A percentile compares a stretch with the other conserved stretches of the same genome.
phyloP scores from a whole-genome alignment of 2,329 filamentous ascomycete genomes.

The Apiospora phragmitis region DNA sequence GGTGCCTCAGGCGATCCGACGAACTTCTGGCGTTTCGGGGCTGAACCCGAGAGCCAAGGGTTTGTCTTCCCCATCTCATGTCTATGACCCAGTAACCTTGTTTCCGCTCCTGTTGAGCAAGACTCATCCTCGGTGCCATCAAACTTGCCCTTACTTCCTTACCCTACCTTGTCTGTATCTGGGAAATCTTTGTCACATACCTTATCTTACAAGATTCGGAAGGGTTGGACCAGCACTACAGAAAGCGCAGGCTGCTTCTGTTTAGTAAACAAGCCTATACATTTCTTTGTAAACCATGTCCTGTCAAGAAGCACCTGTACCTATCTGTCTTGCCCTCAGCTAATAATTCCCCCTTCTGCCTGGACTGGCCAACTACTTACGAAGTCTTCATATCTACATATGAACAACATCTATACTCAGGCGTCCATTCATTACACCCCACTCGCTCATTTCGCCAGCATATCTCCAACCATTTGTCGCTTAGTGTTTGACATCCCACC shows the following conservation, averaged over 20 bases:
- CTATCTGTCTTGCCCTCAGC: background rate
- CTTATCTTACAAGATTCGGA: background rate
- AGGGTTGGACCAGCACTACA: background rate
- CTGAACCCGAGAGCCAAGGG: background rate
- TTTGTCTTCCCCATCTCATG: background rate
- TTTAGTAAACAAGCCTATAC: background rate
- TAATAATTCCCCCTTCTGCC: background rate
- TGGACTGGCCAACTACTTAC: background rate
- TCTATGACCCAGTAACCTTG: background rate
- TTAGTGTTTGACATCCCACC: background rate
- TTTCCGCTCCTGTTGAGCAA: background rate
- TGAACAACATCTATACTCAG: conserved; percentile 26
- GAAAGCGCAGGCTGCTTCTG: background rate
- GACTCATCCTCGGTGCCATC: background rate
- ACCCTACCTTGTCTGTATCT: background rate
- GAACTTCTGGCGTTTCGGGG: background rate
- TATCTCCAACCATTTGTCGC: background rate
- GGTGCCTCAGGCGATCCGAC: background rate
- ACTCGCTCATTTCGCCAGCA: conserved; percentile 14
- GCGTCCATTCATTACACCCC: background rate
- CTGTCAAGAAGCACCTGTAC: background rate
- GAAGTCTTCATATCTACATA: background rate
- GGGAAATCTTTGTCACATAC: background rate
- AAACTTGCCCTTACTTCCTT: background rate
- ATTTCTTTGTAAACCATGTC: background rate